Percentiles rank a stretch among this genome's conserved stretches.
Evolutionary conservation across 192 early-diverging fungal species (phyloP).

Genomic region (Paraglomus brasilianum): DNA sequence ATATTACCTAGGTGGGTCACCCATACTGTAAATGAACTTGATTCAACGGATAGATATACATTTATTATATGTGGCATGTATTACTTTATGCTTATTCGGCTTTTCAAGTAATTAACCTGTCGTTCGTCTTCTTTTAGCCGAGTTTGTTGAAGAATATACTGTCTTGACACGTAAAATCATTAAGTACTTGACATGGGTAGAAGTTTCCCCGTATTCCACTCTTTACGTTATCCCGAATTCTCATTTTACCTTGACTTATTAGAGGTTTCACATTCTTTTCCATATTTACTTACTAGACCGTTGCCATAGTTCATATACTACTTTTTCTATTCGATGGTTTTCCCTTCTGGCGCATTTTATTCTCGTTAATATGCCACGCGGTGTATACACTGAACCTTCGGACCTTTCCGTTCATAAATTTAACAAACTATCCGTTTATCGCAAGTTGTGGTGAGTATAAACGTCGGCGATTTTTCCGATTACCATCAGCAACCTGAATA

Average conservation of each 20-base stretch:
- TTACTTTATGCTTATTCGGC: constrained; percentile 12
- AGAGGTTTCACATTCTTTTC: neutral
- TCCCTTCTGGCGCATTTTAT: constrained; percentile 63
- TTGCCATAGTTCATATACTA: constrained; percentile 66
- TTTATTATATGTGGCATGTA: constrained; percentile 25
- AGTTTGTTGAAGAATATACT: constrained; percentile 75
- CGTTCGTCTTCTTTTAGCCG: constrained; percentile 8
- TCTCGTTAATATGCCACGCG: constrained; percentile 74
- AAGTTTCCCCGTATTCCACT: neutral
- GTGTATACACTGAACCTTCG: constrained; percentile 79
- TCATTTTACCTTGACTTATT: neutral
- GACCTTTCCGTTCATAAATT: constrained; percentile 81
- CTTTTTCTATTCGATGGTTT: constrained; percentile 79
- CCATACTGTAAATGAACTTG: no score
- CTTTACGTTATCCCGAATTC: neutral
- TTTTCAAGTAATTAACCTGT: neutral
- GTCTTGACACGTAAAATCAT: constrained; percentile 76
- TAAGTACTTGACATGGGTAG: constrained; percentile 57
- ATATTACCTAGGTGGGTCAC: constrained; percentile 68
- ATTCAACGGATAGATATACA: constrained; percentile 56
- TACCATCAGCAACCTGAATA: neutral
- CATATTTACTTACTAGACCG: constrained; percentile 41
- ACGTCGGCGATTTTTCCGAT: neutral
- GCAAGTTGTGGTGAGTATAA: constrained; percentile 71
- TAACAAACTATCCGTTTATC: constrained; percentile 73